A percentile compares a stretch with the other conserved stretches of the same genome.
These are phyloP conservation scores for Pseudopyrenochaeta lycopersici DNA, from an alignment of 2,329 filamentous ascomycete species.

Conservation along the genomic window DNA sequence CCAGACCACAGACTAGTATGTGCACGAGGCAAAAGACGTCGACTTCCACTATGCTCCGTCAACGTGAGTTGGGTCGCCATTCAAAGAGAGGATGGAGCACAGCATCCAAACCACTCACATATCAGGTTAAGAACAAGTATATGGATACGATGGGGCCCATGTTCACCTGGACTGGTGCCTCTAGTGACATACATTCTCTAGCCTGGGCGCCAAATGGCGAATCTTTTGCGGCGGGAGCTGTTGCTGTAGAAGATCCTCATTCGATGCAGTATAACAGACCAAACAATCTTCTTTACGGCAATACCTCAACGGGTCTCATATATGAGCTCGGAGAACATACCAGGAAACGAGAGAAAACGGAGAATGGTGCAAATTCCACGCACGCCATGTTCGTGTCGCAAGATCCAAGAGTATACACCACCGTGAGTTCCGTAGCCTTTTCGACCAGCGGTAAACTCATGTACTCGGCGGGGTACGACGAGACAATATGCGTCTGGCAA, in stretches of 20 bases:
- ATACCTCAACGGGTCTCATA: slow-evolving; percentile 52
- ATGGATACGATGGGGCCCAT: slow-evolving; percentile 54
- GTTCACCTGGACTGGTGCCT: slow-evolving; percentile 65
- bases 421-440: slow-evolving; percentile 65
- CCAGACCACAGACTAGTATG: slow-evolving; percentile 19
- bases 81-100: slow-evolving; percentile 37
- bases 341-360: slow-evolving; percentile 51
- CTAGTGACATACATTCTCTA: slow-evolving; percentile 65
- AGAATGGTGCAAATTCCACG: slow-evolving; percentile 52
- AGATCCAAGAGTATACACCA: slow-evolving; percentile 64
- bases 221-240: slow-evolving; percentile 65
- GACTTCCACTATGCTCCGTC: slow-evolving; percentile 32
- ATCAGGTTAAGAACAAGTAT: slow-evolving; percentile 38
- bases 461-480: slow-evolving; percentile 65
- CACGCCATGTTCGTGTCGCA: slow-evolving; percentile 58
- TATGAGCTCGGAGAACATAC: slow-evolving; percentile 65
- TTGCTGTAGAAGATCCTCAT: slow-evolving; percentile 62
- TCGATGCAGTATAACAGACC: slow-evolving; percentile 69
- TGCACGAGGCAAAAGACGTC: slow-evolving; percentile 25
- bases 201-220: slow-evolving; percentile 66
- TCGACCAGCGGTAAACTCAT: slow-evolving; percentile 55
- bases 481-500: slow-evolving; percentile 56
- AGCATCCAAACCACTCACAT: slow-evolving; percentile 29
- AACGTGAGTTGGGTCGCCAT: slow-evolving; percentile 44
- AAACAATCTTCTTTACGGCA: slow-evolving; percentile 66